phyloP scores from a whole-genome alignment of 2,329 filamentous ascomycete species.

The Fusarium sp. region DNA sequence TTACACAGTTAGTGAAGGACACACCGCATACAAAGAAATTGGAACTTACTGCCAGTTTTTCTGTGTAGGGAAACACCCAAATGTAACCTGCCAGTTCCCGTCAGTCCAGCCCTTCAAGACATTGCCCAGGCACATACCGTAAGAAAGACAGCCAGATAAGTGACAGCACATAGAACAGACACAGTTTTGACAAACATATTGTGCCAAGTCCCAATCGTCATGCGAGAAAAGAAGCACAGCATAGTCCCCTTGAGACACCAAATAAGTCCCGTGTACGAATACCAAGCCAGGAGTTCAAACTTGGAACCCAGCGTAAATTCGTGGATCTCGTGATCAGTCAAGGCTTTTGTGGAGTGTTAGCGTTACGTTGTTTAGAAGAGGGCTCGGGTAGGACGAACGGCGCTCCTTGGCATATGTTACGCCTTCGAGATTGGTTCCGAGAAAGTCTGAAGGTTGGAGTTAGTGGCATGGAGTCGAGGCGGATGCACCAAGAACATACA shows the following conservation, averaged over 20 bases:
- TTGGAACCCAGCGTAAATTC: conserved; percentile 50
- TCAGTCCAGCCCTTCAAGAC: not conserved
- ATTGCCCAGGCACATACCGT: conserved; percentile 15
- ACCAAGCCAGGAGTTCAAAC: conserved; percentile 54
- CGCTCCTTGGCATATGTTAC: not conserved
- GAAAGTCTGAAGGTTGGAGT: conserved; percentile 19
- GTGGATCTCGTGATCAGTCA: conserved; percentile 46
- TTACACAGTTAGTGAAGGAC: not conserved
- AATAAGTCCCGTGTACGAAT: conserved; percentile 52
- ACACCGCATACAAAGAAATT: rapidly evolving
- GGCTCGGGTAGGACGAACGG: conserved; percentile 2
- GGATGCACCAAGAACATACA: conserved; percentile 31
- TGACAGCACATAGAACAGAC: not conserved
- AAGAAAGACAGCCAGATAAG: conserved; percentile 36
- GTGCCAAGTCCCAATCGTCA: conserved; percentile 46
- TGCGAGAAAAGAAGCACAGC: conserved; percentile 46
- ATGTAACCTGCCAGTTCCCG: conserved; percentile 13
- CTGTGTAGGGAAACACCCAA: conserved; percentile 36
- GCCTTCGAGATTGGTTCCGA: conserved; percentile 41
- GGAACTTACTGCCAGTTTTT: conserved; percentile 41
- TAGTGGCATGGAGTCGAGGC: rapidly evolving
- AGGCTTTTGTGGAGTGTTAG: conserved; percentile 7
- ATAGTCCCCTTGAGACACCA: conserved; percentile 50
- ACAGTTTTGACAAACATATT: conserved; percentile 36
- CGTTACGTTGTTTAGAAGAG: rapidly evolving